Base-by-base conservation (phyloP, 331 rosid genomes). In the Acacia pycnantha region DNA sequence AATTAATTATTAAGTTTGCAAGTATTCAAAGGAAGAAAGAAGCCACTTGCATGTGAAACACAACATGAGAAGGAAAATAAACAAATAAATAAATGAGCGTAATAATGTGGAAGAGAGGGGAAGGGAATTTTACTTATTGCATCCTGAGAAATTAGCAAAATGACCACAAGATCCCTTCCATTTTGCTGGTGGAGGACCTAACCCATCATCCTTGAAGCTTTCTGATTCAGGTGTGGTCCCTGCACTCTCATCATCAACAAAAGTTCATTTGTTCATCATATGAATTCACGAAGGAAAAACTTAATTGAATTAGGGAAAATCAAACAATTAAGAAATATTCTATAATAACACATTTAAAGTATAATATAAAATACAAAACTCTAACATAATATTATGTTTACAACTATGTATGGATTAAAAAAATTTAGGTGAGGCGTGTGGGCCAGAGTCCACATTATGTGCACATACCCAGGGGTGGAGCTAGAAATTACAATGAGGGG, bases 101-200 rank as follows among this genome's bases (percentile, higher is more conserved):
- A 69, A 18, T 67, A 67, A 19, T 61, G 53, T 76, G 29, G 43
- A n/a, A 73, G 26, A 80, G 0, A 54, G 58, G 35, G 74, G 22
- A 66, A 26, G 78, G 53, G 68, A 66, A 70, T 76, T 79, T 79
- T 90, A 95, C 99, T 90, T 90, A 84, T 93, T 95, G 89, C 99
- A 95, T 87, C 97, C 97, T 3, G 94, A 88, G 87, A 95, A 95
- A 86, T 95, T 95, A 48, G 95, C 91, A 81, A 53, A 88, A n/a
- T 48, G 82, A 19, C 41, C 83, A 86, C 99, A 93, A 26, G 79
- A 82, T 88, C 99, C 99, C 79, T 90, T 93, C 98, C 99, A 95
- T 87, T 89, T 93, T 68, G 83, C 59, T 0, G 99, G 99, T 73
- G 94, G 96, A 85, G 92, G 94, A 64, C 93, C 97, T 73, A 90